A percentile compares a stretch with the other conserved stretches of the same genome.
These are phyloP conservation scores for Albizia julibrissin DNA, from an alignment of 306 rosid species.

Conservation along the genomic window DNA sequence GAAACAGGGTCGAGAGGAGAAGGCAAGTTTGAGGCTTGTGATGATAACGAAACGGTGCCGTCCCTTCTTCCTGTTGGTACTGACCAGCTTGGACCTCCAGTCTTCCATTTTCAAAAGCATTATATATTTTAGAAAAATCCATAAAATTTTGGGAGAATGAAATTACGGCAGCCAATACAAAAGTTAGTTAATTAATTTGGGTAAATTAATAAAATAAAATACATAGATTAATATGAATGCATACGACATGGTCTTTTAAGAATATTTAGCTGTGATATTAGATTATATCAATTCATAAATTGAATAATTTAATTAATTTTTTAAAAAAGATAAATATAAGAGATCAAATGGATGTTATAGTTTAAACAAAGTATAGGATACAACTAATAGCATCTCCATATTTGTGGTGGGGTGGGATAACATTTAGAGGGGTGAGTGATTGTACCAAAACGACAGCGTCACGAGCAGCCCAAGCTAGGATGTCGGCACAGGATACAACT, in stretches of 20 bases:
- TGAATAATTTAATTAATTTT: too few relatives aligned
- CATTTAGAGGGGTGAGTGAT: neutral
- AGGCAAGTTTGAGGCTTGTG: conserved; percentile 62
- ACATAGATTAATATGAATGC: too few relatives aligned
- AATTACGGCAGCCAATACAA: neutral
- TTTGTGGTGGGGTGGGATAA: too few relatives aligned
- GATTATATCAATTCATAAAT: too few relatives aligned
- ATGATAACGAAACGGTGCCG: conserved; percentile 54
- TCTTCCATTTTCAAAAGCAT: conserved; percentile 35
- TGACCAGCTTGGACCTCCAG: conserved; percentile 72
- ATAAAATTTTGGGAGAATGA: neutral
- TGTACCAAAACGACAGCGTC: conserved; percentile 66
- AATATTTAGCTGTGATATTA: too few relatives aligned
- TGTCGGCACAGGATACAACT: conserved; percentile 69
- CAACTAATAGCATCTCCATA: too few relatives aligned
- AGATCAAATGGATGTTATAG: too few relatives aligned
- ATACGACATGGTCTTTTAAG: too few relatives aligned
- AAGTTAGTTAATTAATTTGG: too few relatives aligned
- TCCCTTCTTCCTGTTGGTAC: conserved; percentile 76
- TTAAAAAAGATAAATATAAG: too few relatives aligned
- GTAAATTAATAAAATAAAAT: too few relatives aligned
- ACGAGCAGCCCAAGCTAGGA: conserved; percentile 69
- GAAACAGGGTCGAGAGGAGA: conserved; percentile 78
- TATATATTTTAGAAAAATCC: neutral
- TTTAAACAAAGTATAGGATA: too few relatives aligned